Evolutionary conservation across 306 rosid genomes (phyloP).

Genomic region (Prunus dulcis): DNA sequence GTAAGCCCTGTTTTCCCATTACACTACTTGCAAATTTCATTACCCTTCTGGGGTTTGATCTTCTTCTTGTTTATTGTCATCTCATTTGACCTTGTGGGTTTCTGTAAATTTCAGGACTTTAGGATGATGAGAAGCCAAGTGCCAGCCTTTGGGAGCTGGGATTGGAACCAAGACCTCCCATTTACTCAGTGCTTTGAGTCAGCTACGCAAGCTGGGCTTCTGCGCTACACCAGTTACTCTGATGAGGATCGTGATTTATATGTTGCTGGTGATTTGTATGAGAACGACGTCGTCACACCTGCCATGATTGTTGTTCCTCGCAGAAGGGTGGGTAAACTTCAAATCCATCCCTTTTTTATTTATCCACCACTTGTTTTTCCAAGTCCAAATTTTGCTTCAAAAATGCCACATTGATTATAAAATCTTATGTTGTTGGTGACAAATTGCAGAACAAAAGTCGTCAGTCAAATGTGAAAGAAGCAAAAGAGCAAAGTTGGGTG

Average conservation of each 20-base stretch:
- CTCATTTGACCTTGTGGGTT: not conserved
- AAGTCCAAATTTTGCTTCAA: not conserved
- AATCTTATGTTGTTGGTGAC: not conserved
- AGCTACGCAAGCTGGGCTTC: conserved; percentile 54
- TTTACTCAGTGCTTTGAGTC: conserved; percentile 90
- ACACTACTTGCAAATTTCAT: not conserved
- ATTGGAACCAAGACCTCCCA: conserved; percentile 78
- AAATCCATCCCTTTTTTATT: not conserved
- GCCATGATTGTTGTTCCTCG: conserved; percentile 92
- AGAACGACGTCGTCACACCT: conserved; percentile 71
- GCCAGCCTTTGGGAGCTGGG: conserved; percentile 95
- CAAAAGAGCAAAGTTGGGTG: conserved; percentile 49
- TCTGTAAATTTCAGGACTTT: conserved; percentile 43
- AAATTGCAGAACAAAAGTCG: conserved; percentile 54
- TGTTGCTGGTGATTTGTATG: conserved; percentile 64
- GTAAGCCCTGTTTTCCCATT: not conserved
- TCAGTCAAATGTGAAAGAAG: conserved; percentile 42
- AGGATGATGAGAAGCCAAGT: conserved; percentile 44
- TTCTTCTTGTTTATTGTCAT: not conserved
- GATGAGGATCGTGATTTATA: conserved; percentile 60
- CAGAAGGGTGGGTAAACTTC: conserved; percentile 56
- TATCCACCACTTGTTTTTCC: not conserved
- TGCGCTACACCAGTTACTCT: conserved; percentile 46
- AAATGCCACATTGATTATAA: not conserved
- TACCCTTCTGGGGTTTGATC: not conserved